phyloP scores from a whole-genome alignment of 2,329 filamentous ascomycete genomes.

The Chaetoscypha palmicola region DNA sequence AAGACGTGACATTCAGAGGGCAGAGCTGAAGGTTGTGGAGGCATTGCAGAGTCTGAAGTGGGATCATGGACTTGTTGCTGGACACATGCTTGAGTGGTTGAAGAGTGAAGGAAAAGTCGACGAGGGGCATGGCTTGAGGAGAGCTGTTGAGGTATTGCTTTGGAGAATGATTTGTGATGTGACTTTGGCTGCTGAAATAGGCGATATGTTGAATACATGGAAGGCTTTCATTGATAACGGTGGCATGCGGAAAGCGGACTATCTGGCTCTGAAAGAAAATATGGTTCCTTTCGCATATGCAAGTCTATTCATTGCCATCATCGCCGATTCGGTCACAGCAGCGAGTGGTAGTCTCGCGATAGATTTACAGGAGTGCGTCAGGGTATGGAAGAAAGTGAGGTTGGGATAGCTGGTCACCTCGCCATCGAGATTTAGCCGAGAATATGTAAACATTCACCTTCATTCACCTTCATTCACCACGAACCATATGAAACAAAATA shows the following conservation, averaged over 20 bases:
- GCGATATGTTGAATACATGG: constrained; percentile 44
- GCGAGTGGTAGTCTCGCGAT: constrained; percentile 42
- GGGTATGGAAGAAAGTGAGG: constrained; percentile 46
- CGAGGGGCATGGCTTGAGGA: constrained; percentile 31
- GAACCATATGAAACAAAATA: too few relatives aligned
- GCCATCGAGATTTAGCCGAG: too few relatives aligned
- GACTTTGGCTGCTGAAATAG: constrained; percentile 36
- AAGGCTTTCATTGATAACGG: constrained; percentile 48
- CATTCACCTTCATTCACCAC: too few relatives aligned
- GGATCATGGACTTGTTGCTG: constrained; percentile 41
- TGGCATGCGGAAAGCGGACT: constrained; percentile 44
- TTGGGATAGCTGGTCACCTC: too few relatives aligned
- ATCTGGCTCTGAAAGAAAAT: constrained; percentile 34
- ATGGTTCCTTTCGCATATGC: constrained; percentile 41
- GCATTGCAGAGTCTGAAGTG: constrained; percentile 48
- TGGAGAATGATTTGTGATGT: constrained; percentile 47
- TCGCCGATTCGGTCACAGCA: constrained; percentile 40
- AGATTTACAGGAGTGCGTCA: constrained; percentile 49
- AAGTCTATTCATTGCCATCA: constrained; percentile 40
- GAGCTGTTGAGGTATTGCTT: constrained; percentile 40
- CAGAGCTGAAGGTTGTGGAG: constrained; percentile 41
- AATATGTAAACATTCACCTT: too few relatives aligned
- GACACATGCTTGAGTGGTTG: constrained; percentile 40
- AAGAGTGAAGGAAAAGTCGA: constrained; percentile 28
- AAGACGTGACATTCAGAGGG: constrained; percentile 36